Conservation (phyloP, 179 eudicot genomes). For the Beta corolliflora region DNA sequence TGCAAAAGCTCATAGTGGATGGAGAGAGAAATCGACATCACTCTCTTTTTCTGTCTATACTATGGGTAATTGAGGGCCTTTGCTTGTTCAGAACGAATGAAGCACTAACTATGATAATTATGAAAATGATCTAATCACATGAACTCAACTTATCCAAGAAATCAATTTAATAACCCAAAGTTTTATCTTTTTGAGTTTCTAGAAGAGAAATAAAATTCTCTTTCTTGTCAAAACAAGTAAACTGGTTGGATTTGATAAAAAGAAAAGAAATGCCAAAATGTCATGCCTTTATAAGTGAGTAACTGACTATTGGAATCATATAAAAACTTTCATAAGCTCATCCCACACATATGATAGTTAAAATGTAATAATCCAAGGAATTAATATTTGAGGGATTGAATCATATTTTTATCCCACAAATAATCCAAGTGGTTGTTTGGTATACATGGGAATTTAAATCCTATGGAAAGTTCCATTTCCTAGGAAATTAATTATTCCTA, state of each 20-base stretch:
- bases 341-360: too few relatives aligned
- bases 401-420: too few relatives aligned
- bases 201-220: not conserved
- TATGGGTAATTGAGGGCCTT: too few relatives aligned
- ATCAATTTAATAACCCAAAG: not conserved
- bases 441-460: too few relatives aligned
- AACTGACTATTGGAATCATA: too few relatives aligned
- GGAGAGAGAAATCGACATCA: not conserved
- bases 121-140: not conserved
- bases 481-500: too few relatives aligned
- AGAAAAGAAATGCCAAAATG: not conserved
- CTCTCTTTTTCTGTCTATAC: not conserved
- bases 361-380: too few relatives aligned
- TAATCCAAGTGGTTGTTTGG: too few relatives aligned
- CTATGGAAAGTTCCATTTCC: too few relatives aligned
- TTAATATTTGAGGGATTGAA: too few relatives aligned
- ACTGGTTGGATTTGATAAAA: not conserved
- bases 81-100: too few relatives aligned
- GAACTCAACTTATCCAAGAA: not conserved
- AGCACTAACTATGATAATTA: not conserved
- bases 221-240: not conserved
- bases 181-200: not conserved
- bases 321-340: too few relatives aligned
- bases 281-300: not conserved
- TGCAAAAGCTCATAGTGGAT: constrained; percentile 7